These are phyloP conservation scores for Populus hybrid DNA, from an alignment of 441 rosid genomes.

Conservation along the genomic window DNA sequence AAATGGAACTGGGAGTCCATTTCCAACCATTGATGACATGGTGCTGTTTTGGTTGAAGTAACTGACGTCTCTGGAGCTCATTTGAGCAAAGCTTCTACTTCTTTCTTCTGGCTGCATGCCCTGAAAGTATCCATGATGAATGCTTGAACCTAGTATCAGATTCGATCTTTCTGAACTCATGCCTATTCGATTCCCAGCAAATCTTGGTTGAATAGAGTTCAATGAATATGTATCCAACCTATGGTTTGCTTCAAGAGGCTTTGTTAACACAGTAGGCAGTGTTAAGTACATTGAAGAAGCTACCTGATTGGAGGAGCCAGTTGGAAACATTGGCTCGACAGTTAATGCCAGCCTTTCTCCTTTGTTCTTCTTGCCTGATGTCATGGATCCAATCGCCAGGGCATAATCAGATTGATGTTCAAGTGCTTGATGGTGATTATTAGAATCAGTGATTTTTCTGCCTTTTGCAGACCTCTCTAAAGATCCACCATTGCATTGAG, in stretches of 20 bases:
- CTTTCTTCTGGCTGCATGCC: constrained; percentile 34
- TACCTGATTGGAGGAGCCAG: constrained; percentile 24
- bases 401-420: constrained; percentile 18
- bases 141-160: constrained; percentile 31
- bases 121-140: constrained; percentile 35
- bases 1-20: constrained; percentile 33
- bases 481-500: constrained; percentile 29
- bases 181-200: constrained; percentile 26
- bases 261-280: constrained; percentile 29
- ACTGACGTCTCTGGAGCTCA: constrained; percentile 20
- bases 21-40: constrained; percentile 24
- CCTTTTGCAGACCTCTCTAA: constrained; percentile 21
- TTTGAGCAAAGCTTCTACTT: constrained; percentile 26
- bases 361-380: constrained; percentile 25
- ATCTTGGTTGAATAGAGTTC: constrained; percentile 32
- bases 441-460: constrained; percentile 26
- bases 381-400: constrained; percentile 19
- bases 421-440: constrained; percentile 15
- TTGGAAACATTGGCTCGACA: constrained; percentile 24
- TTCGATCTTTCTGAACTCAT: constrained; percentile 25
- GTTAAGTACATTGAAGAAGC: constrained; percentile 44
- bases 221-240: constrained; percentile 31
- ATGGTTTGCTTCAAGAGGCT: constrained; percentile 19
- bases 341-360: constrained; percentile 29
- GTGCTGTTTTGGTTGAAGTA: constrained; percentile 24